Evolutionary conservation across 2,329 filamentous ascomycete species (phyloP).

Genomic region (Orbilia brochopaga): DNA sequence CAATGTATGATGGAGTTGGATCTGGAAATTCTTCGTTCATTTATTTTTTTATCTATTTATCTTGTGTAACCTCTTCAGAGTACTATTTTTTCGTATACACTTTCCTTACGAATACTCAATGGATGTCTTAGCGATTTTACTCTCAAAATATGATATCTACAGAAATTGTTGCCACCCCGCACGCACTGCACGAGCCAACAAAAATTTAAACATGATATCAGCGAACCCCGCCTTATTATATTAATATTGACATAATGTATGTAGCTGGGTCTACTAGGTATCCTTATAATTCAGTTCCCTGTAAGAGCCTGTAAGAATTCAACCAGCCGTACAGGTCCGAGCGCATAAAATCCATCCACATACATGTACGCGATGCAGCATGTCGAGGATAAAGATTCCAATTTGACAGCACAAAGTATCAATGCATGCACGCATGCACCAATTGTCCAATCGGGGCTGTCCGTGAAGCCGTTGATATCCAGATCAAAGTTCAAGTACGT

Average conservation of each 20-base stretch:
- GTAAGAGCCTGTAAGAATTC: no score
- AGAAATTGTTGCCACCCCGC: background rate
- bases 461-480: background rate
- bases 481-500: background rate
- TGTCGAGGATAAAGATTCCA: background rate
- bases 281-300: no score
- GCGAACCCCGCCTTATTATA: no score
- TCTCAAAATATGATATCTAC: no score
- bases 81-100: no score
- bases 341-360: slow-evolving; percentile 1
- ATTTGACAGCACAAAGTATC: background rate
- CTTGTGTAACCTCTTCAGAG: no score
- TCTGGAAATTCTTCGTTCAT: slow-evolving; percentile 10
- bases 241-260: no score
- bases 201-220: no score
- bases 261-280: no score
- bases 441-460: background rate
- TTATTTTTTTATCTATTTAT: background rate
- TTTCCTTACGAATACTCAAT: background rate
- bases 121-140: slow-evolving; percentile 45
- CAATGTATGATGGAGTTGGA: slow-evolving; percentile 40
- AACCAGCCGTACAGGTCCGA: no score
- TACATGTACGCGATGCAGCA: background rate
- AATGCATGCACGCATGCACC: background rate
- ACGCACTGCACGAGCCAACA: background rate